phyloP scores from a whole-genome alignment of 2,329 filamentous ascomycete species.

The Curvularia lunata region DNA sequence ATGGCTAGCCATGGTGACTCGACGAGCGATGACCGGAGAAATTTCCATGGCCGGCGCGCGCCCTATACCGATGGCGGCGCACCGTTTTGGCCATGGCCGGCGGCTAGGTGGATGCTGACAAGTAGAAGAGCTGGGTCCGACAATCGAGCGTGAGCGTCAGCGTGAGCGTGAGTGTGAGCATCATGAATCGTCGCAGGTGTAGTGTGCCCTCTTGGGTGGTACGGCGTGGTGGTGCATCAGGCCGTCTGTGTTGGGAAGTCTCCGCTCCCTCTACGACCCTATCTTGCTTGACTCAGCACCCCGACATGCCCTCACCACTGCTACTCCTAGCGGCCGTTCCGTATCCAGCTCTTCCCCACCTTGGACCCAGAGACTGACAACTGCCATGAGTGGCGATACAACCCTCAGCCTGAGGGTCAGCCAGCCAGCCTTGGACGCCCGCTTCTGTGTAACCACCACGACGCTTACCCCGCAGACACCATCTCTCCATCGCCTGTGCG shows the following conservation, averaged over 20 bases:
- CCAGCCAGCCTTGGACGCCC: conserved; percentile 2
- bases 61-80: conserved; percentile 25
- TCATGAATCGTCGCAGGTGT: conserved; percentile 10
- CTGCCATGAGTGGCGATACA: not conserved
- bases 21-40: conserved; percentile 31
- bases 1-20: conserved; percentile 39
- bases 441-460: conserved; percentile 18
- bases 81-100: conserved; percentile 18
- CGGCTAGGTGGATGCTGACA: conserved; percentile 19
- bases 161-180: not conserved
- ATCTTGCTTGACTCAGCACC: conserved; percentile 11
- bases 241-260: not conserved
- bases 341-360: conserved; percentile 2
- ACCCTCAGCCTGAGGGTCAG: not conserved
- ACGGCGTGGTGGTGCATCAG: conserved; percentile 16
- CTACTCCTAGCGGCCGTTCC: not conserved
- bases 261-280: not conserved
- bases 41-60: conserved; percentile 25
- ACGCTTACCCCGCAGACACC: conserved; percentile 31
- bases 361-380: not conserved
- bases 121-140: conserved; percentile 21
- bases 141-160: not conserved
- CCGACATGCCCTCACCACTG: conserved; percentile 12
- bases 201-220: conserved; percentile 3
- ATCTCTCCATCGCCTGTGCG: conserved; percentile 19